A percentile compares a stretch with the other conserved stretches of the same genome.
Evolutionary conservation across 352 stramenopile genomes (phyloP).

Genomic region (Pythium brachiatum): DNA sequence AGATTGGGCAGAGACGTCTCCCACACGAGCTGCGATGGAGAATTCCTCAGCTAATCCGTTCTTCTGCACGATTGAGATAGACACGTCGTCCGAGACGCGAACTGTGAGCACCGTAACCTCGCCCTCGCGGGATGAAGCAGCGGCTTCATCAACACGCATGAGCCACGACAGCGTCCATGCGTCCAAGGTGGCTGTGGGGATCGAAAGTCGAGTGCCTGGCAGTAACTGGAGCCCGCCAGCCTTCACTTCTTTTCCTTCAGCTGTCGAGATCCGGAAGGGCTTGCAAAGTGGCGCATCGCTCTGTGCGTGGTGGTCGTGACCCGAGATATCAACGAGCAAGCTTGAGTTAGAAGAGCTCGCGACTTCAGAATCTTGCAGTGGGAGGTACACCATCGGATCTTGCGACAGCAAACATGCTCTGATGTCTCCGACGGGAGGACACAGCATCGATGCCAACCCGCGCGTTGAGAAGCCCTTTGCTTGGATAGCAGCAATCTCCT

Average conservation of each 20-base stretch:
- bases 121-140: not conserved
- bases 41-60: not conserved
- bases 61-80: not conserved
- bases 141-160: slow-evolving; percentile 27
- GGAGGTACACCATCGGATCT: slow-evolving; percentile 47
- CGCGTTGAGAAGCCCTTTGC: slow-evolving; percentile 32
- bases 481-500: slow-evolving; percentile 40
- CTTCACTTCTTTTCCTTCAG: slow-evolving; percentile 9
- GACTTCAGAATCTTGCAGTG: slow-evolving; percentile 47
- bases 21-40: not conserved
- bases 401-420: slow-evolving; percentile 42
- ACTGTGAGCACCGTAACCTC: not conserved
- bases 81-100: not conserved
- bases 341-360: slow-evolving; percentile 2
- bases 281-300: slow-evolving; percentile 49
- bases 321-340: slow-evolving; percentile 52
- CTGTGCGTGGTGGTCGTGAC: slow-evolving; percentile 37
- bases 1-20: slow-evolving; percentile 4
- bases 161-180: slow-evolving; percentile 43
- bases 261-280: slow-evolving; percentile 42
- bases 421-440: slow-evolving; percentile 29
- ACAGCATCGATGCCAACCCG: slow-evolving; percentile 43
- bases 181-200: not conserved
- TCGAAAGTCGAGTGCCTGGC: slow-evolving; percentile 23
- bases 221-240: slow-evolving; percentile 44